Conservation (phyloP, 1,139 yeast genomes). For the Lodderomyces theae region DNA sequence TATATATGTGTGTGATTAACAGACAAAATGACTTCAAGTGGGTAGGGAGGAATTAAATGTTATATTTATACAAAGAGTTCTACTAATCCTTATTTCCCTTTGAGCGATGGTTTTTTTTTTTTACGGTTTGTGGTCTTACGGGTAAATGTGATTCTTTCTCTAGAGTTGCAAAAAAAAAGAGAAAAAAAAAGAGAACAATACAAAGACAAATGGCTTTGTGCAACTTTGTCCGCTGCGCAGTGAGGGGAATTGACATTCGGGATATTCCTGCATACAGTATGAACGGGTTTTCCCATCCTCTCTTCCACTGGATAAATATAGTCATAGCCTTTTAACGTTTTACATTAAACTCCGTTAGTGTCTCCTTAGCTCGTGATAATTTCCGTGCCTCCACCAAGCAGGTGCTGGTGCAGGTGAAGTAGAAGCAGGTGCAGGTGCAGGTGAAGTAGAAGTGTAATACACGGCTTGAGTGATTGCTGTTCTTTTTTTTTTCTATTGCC, state of each 20-base stretch:
- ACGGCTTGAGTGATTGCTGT: too few relatives aligned
- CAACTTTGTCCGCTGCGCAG: background rate
- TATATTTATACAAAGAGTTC: background rate
- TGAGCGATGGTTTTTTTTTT: background rate
- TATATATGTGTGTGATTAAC: background rate
- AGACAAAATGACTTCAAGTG: too few relatives aligned
- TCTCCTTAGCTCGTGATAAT: background rate
- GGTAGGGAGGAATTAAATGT: too few relatives aligned
- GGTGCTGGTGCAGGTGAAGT: too few relatives aligned
- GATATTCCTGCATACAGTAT: background rate
- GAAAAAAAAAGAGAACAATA: background rate
- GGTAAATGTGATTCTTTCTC: background rate
- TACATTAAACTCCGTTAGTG: too few relatives aligned
- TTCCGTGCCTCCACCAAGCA: too few relatives aligned
- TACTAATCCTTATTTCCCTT: background rate
- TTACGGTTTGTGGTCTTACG: background rate
- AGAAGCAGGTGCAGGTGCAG: too few relatives aligned
- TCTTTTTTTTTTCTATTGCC: too few relatives aligned
- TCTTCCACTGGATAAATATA: too few relatives aligned
- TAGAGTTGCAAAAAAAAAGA: slow-evolving; percentile 1
- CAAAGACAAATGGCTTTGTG: background rate
- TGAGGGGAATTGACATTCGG: slow-evolving; percentile 2
- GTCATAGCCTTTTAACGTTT: too few relatives aligned
- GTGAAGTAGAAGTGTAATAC: too few relatives aligned
- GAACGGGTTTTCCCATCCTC: background rate